Conservation (phyloP, 371 early-diverging fungal genomes). For the Mortierella sp. region DNA sequence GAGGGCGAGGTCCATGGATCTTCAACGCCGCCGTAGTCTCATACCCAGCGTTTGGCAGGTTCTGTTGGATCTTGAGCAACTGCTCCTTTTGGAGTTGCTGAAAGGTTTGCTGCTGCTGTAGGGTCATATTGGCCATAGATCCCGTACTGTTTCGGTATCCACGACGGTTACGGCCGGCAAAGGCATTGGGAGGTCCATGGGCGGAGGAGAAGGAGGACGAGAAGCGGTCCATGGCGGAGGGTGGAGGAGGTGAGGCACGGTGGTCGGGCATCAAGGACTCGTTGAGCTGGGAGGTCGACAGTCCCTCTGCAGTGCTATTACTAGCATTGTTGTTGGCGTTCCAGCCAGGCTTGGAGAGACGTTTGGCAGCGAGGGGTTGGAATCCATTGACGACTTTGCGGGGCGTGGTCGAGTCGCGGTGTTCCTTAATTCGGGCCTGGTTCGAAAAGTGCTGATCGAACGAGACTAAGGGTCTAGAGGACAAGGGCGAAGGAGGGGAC, state of each 20-base stretch:
- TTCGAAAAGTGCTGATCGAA: conserved; percentile 55
- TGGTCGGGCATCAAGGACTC: background rate
- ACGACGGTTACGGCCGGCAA: conserved; percentile 50
- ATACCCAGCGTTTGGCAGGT: conserved; percentile 43
- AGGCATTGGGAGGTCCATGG: conserved; percentile 48
- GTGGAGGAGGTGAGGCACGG: background rate
- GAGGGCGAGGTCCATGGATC: conserved; percentile 37
- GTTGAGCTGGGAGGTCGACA: background rate
- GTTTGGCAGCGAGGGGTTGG: conserved; percentile 55
- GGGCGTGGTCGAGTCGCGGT: conserved; percentile 34
- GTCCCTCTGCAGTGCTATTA: background rate
- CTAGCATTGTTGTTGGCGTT: conserved; percentile 7
- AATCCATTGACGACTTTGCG: conserved; percentile 51
- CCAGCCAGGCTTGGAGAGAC: conserved; percentile 49
- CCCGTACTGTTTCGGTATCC: conserved; percentile 57
- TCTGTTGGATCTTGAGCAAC: conserved; percentile 42
- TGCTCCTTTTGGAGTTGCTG: conserved; percentile 50
- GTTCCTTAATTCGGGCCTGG: conserved; percentile 36
- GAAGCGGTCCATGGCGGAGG: conserved; percentile 3
- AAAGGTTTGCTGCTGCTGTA: conserved; percentile 48
- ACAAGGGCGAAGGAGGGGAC: conserved; percentile 32
- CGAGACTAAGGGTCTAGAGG: conserved; percentile 34
- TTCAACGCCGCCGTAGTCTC: conserved; percentile 52
- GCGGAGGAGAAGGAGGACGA: conserved; percentile 21
- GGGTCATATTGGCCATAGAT: conserved; percentile 56